Evolutionary conservation across 768 basidiomycete species (phyloP).

Genomic region (Rhodotorula diobovata): DNA sequence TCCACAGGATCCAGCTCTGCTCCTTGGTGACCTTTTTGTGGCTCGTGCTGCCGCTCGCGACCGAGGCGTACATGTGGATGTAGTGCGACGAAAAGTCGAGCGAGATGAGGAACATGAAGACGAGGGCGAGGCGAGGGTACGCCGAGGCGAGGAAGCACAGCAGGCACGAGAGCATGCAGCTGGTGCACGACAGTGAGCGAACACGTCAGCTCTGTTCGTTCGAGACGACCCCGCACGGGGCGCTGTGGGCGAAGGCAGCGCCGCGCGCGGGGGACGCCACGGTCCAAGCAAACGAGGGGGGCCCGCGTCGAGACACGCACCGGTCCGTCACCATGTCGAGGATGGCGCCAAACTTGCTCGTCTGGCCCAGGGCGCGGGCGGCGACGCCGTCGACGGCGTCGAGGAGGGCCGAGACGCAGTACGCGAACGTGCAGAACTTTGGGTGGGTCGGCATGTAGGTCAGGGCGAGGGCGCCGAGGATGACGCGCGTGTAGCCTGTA

Average conservation of each 20-base stretch:
- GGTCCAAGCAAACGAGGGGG: neutral
- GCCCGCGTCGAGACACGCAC: constrained; percentile 53
- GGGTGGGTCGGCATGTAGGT: constrained; percentile 95
- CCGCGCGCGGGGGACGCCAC: too few species aligned
- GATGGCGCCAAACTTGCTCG: constrained; percentile 94
- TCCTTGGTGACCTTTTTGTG: constrained; percentile 91
- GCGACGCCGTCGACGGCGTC: constrained; percentile 94
- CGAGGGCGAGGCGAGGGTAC: constrained; percentile 75
- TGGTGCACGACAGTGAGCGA: constrained; percentile 45
- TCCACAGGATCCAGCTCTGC: constrained; percentile 83
- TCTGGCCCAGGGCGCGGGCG: constrained; percentile 79
- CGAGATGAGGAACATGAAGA: constrained; percentile 92
- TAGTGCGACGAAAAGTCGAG: constrained; percentile 98
- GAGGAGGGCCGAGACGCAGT: constrained; percentile 82
- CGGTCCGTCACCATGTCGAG: constrained; percentile 99
- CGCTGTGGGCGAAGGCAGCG: constrained; percentile 10
- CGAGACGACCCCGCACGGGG: too few species aligned
- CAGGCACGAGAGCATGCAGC: constrained; percentile 92
- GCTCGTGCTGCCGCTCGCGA: constrained; percentile 86
- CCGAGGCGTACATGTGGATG: constrained; percentile 99
- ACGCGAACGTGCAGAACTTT: constrained; percentile 81
- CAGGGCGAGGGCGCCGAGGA: constrained; percentile 81
- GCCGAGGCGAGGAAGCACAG: constrained; percentile 87
- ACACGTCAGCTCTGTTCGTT: neutral
- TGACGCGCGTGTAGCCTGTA: constrained; percentile 80